Percentiles rank a stretch among this genome's conserved stretches.
These are phyloP conservation scores for Auriscalpium vulgare DNA, from an alignment of 768 basidiomycete species.

Conservation along the genomic window DNA sequence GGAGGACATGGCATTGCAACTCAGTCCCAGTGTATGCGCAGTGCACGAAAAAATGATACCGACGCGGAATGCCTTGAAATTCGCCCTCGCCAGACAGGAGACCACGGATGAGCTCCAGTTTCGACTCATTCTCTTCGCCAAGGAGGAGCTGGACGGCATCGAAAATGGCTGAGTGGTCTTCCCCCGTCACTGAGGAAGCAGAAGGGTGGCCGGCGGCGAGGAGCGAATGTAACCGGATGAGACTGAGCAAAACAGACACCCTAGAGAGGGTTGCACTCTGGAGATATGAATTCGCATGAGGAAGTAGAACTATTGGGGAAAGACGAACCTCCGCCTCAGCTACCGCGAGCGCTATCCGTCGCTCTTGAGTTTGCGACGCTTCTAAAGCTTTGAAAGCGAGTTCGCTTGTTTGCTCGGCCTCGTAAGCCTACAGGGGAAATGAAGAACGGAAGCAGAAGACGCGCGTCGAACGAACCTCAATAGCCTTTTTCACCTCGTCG, in stretches of 20 bases:
- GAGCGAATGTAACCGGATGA: constrained; percentile 50
- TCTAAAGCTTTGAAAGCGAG: constrained; percentile 46
- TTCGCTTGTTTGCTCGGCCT: constrained; percentile 54
- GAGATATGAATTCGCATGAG: background rate
- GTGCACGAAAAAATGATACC: constrained; percentile 18
- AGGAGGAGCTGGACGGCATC: constrained; percentile 46
- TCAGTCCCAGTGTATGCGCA: background rate
- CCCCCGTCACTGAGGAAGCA: constrained; percentile 33
- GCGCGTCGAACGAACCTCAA: constrained; percentile 52
- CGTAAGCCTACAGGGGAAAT: constrained; percentile 39
- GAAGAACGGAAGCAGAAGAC: background rate
- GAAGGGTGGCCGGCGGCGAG: constrained; percentile 39
- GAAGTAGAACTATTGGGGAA: background rate
- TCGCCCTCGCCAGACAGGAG: constrained; percentile 53
- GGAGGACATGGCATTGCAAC: background rate
- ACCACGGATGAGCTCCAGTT: constrained; percentile 43
- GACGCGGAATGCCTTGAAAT: constrained; percentile 58
- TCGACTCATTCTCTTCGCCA: constrained; percentile 43
- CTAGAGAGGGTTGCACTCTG: constrained; percentile 39
- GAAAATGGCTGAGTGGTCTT: constrained; percentile 50
- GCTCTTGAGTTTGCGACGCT: constrained; percentile 46
- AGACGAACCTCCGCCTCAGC: constrained; percentile 48
- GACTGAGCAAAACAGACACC: constrained; percentile 43
- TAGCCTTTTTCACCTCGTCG: constrained; percentile 72
- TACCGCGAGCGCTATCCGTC: constrained; percentile 48